These are phyloP conservation scores for Gossypium sturtianum DNA, from an alignment of 345 rosid species.

Conservation along the genomic window DNA sequence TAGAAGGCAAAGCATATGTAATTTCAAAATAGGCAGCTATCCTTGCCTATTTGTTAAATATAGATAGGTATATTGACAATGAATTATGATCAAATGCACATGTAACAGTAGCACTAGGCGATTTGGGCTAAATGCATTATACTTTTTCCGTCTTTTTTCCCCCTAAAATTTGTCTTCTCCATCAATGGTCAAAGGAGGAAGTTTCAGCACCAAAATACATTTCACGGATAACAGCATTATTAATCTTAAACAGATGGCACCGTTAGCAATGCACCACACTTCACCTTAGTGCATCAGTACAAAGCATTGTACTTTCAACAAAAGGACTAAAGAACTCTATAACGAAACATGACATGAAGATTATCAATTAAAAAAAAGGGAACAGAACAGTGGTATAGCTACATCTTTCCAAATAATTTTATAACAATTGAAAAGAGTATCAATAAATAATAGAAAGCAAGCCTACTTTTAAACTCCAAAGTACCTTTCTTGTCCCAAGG, in stretches of 20 bases:
- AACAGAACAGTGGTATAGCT: not conserved
- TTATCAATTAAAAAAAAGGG: not conserved
- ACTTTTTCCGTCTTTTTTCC: not conserved
- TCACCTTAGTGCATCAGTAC: not conserved
- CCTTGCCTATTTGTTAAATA: slow-evolving; percentile 2
- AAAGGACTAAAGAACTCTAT: not conserved
- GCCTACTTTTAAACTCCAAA: not conserved
- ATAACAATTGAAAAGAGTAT: not conserved
- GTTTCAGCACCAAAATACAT: not conserved
- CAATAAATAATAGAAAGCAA: slow-evolving; percentile 2
- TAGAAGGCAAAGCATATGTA: slow-evolving; percentile 13
- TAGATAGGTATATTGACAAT: not conserved
- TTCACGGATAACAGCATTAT: not conserved
- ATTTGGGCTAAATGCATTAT: not conserved
- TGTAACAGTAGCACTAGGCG: not conserved
- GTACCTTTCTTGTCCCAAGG: slow-evolving; percentile 88
- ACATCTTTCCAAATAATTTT: not conserved
- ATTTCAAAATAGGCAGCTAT: not conserved
- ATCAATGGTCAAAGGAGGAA: not conserved
- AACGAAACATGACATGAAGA: not conserved
- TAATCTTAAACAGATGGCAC: not conserved
- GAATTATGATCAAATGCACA: not conserved
- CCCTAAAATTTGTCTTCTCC: not conserved
- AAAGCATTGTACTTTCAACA: not conserved
- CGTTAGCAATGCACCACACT: not conserved